Conservation (phyloP, 768 basidiomycete species). For the Hirschioporus abietinus region DNA sequence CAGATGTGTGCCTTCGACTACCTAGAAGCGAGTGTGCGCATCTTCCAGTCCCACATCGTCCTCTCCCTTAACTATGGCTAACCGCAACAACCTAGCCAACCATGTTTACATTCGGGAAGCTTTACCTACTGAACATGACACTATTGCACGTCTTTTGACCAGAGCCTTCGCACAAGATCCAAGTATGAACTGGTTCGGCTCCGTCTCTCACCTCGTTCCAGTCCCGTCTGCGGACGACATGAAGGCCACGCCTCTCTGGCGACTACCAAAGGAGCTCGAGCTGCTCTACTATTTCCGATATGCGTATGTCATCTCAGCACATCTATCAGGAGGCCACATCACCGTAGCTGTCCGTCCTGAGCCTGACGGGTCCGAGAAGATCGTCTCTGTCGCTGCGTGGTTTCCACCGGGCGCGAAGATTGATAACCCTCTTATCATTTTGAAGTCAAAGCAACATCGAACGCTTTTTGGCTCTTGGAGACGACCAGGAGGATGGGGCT, state of each 20-base stretch:
- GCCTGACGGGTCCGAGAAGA: conserved; percentile 10
- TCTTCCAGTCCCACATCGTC: background rate
- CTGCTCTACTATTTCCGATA: conserved; percentile 15
- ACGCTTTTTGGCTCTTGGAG: background rate
- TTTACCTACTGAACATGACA: conserved; percentile 9
- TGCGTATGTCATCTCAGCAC: conserved; percentile 10
- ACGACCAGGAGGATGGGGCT: background rate
- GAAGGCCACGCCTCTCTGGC: conserved; percentile 1
- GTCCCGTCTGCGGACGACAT: background rate
- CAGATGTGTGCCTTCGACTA: background rate
- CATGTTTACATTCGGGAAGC: background rate
- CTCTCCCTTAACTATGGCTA: background rate
- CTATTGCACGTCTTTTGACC: conserved; percentile 11
- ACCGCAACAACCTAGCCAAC: background rate
- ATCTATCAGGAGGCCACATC: conserved; percentile 11
- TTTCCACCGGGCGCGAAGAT: conserved; percentile 13
- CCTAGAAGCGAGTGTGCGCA: background rate
- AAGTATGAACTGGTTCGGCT: conserved; percentile 18
- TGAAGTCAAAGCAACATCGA: background rate
- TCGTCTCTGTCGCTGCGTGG: conserved; percentile 18
- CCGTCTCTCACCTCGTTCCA: conserved; percentile 1
- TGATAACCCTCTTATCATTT: conserved; percentile 9
- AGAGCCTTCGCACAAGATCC: conserved; percentile 19
- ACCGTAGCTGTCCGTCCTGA: conserved; percentile 12
- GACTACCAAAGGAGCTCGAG: conserved; percentile 1